Conservation (phyloP, 2,329 filamentous ascomycete species). For the Aspergillus calidoustus region DNA sequence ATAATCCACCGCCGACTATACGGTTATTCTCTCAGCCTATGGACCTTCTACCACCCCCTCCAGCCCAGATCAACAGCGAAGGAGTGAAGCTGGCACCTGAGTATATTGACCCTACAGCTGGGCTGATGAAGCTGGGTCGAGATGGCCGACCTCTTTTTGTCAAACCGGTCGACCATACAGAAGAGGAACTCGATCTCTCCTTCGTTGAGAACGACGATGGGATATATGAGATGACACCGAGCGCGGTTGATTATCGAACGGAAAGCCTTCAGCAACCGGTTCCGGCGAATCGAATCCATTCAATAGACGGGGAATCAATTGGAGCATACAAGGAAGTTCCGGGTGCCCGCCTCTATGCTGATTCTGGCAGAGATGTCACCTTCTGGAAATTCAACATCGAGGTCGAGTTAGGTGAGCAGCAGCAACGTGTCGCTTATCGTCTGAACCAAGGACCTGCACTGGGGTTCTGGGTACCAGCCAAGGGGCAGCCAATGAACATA, state of each 20-base stretch:
- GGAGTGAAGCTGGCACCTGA: constrained; percentile 67
- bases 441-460: constrained; percentile 90
- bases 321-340: constrained; percentile 82
- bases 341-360: constrained; percentile 80
- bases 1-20: constrained; percentile 75
- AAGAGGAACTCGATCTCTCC: constrained; percentile 78
- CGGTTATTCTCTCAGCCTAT: constrained; percentile 86
- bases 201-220: constrained; percentile 78
- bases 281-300: constrained; percentile 52
- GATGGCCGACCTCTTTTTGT: constrained; percentile 87
- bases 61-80: constrained; percentile 67
- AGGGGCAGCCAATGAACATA: constrained; percentile 89
- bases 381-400: constrained; percentile 99
- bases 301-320: constrained; percentile 74
- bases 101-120: constrained; percentile 87
- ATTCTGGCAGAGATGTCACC: constrained; percentile 82
- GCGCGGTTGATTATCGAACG: constrained; percentile 47
- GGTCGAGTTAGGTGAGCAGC: constrained; percentile 76
- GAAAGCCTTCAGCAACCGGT: constrained; percentile 46
- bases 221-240: constrained; percentile 72
- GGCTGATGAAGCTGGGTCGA: constrained; percentile 81
- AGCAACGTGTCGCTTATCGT: constrained; percentile 89
- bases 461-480: constrained; percentile 92
- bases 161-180: constrained; percentile 82
- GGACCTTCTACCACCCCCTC: constrained; percentile 78